Conservation (phyloP, 2,329 filamentous ascomycete genomes). For the Colletotrichum paranaense region DNA sequence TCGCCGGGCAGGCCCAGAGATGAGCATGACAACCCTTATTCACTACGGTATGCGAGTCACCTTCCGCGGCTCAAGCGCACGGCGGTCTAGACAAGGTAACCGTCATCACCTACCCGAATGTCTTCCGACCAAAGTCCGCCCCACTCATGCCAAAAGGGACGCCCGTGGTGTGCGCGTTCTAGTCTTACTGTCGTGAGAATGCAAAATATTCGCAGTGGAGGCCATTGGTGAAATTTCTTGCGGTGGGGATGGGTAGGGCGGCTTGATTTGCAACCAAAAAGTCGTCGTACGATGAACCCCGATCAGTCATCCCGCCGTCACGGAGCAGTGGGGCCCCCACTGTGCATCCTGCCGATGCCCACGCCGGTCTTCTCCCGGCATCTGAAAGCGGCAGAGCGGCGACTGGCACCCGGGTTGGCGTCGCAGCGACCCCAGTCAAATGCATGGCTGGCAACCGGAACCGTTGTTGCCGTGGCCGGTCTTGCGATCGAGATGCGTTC, state of each 20-base stretch:
- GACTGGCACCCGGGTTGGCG: not conserved
- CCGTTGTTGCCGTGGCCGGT: not conserved
- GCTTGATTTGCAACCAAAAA: not conserved
- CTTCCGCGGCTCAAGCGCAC: not conserved
- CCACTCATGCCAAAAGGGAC: not conserved
- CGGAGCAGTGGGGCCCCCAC: constrained; percentile 26
- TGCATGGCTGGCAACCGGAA: not conserved
- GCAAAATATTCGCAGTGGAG: constrained; percentile 8
- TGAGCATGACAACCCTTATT: not conserved
- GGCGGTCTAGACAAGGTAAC: not conserved
- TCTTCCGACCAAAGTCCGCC: constrained; percentile 18
- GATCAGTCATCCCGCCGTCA: constrained; percentile 32
- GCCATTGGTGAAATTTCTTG: not conserved
- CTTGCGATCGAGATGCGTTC: not conserved
- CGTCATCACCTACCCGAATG: constrained; percentile 15
- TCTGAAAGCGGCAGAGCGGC: constrained; percentile 1
- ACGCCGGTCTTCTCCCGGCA: constrained; percentile 21
- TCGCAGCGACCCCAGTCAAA: not conserved
- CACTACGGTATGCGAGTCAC: constrained; percentile 5
- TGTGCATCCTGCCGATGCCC: not conserved
- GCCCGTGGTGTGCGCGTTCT: not conserved
- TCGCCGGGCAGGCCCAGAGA: not conserved
- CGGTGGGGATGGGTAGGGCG: constrained; percentile 17
- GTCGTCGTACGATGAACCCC: constrained; percentile 23
- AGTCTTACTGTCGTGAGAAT: not conserved